Evolutionary conservation across 805 yeast species (phyloP), one percentile per base, ranked within the genome.

Genomic region (Candida ipomoeae): DNA sequence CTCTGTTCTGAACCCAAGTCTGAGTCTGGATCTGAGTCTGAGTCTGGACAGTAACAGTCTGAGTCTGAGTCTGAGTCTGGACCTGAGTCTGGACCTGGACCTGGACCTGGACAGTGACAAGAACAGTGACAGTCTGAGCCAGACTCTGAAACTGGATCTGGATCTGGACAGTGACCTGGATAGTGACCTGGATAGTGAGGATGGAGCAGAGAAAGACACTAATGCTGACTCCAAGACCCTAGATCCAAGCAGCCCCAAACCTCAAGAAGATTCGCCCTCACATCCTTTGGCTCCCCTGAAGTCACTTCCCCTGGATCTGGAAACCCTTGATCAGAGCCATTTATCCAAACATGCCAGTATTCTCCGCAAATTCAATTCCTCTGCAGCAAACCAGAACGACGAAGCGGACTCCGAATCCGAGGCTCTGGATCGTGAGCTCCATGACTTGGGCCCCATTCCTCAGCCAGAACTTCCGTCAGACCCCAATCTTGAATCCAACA

Each of bases 381-480:
- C 60, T 35, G 52, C 51, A 17, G 53, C 45, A 8, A 55, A 53
- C 3, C 57, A 54, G 17, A 53, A 50, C 15, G 56, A 50, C 2
- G 71, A 34, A 2, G 23, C 33, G 3, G 47, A 76, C 69, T 41
- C 65, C 10, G 62, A 58, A 59, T 54, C 23, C 61, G 64, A 62
- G 17, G n/a, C 20, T 15, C 34, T 6, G 18, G 52, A 51, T 8
- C 52, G 56, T 2, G 63, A 60, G 23, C 46, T 44, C 13, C 66
- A 66, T 44, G 69, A 62, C 40, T 59, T 92, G 38, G 83, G 78
- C 5, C 95, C 96, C 17, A 69, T 92, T 39, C 97, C 98, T 1
- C 96, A 89, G 65, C 96, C 96, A 0, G 82, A 71, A 33, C 68
- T 84, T 26, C 89, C 88, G 3, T 69, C 71, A 49, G 86, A 83